These are phyloP conservation scores for Physaria fendleri DNA, from an alignment of 345 rosid genomes.

Conservation along the genomic window DNA sequence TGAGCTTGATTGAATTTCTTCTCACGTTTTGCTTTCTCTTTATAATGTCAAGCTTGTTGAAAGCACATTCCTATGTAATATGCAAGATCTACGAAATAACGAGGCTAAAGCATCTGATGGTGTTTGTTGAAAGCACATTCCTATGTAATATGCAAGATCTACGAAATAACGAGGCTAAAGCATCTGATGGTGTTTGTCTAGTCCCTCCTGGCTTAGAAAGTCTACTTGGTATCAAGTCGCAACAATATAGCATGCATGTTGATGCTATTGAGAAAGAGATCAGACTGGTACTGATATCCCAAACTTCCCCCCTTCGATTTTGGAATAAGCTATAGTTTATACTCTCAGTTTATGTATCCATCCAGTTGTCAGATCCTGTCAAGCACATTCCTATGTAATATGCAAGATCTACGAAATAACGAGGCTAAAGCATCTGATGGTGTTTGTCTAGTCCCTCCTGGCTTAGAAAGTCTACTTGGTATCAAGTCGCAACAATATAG, in stretches of 20 bases:
- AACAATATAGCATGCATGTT: conserved; percentile 75
- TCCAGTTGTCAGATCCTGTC: conserved; percentile 93
- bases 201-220: conserved; percentile 54
- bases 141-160: conserved; percentile 65
- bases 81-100: conserved; percentile 49
- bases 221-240: conserved; percentile 44
- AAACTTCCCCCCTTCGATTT: background rate
- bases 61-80: conserved; percentile 57
- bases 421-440: conserved; percentile 49
- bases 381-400: conserved; percentile 53
- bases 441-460: conserved; percentile 63
- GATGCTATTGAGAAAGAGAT: conserved; percentile 67
- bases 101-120: conserved; percentile 49
- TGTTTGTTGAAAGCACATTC: conserved; percentile 52
- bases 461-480: conserved; percentile 41
- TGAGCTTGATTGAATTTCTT: background rate
- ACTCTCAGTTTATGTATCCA: conserved; percentile 38
- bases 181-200: conserved; percentile 53
- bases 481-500: conserved; percentile 61
- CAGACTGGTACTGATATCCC: conserved; percentile 49
- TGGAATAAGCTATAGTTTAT: conserved; percentile 28
- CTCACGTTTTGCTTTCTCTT: background rate
- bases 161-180: conserved; percentile 43
- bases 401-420: conserved; percentile 49
- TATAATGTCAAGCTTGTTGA: conserved; percentile 57